Evolutionary conservation across 805 yeast genomes (phyloP), one percentile per base, ranked within the genome.

Genomic region (Candida ficus): DNA sequence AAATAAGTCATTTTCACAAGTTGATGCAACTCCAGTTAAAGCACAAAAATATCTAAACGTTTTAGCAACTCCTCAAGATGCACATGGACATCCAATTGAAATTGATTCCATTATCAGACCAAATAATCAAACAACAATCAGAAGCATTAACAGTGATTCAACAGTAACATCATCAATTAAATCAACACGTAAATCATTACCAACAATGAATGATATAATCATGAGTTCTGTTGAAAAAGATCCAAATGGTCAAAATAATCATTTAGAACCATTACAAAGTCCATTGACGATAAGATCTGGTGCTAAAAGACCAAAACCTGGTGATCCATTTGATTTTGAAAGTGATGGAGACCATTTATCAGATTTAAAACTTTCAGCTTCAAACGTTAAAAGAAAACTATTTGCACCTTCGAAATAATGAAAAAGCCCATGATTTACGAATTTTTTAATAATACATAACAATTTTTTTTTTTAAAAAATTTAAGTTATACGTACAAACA

Each of bases 351-450:
- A 17, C 11, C 4, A 23, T 9, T 11, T 12, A 28, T 12, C 33
- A 34, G 26, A 26, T 29, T 13, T 35, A n/a, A 35, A 18, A 17
- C 18, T 23, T 9, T 32, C 31, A 23, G 31, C 37, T 8, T 21
- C 44, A 11, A 42, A 39, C 21, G 67, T 62, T 4, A 56, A 60
- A 41, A 56, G 71, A 48, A 51, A 64, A 17, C 43, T 66, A 16
- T 66, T 66, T 48, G 68, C 64, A 8, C 67, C 68, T 18, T 11
- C 28, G 7, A 18, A 25, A 33, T 33, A 17, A 33, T 16, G 7
- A 4, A 20, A 14, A 6, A n/a, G 20, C 20, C 12, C 8, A 31
- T 20, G 5, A 7, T 17, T 23, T 17, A n/a, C 21, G 17, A n/a
- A 17, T 17, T 10, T 25, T n/a, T n/a, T 23, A 43, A 39, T 37